phyloP scores from a whole-genome alignment of 2,329 filamentous ascomycete genomes.

The Neophaeococcomyces aloes region DNA sequence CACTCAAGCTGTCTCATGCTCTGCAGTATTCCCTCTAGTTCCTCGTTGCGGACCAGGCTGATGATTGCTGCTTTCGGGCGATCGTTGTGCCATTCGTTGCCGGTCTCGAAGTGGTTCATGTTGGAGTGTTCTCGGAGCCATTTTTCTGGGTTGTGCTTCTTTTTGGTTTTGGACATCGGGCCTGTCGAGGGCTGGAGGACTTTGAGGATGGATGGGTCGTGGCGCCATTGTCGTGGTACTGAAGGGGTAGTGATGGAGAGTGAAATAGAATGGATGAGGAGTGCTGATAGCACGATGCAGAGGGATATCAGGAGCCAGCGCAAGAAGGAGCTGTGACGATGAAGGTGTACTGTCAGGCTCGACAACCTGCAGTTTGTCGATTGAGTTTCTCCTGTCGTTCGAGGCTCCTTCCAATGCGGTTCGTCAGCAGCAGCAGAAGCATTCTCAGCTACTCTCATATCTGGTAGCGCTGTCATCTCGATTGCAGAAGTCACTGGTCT shows the following conservation, averaged over 20 bases:
- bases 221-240: not conserved
- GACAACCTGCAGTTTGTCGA: not conserved
- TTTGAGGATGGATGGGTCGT: not conserved
- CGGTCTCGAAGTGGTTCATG: slow-evolving; percentile 2
- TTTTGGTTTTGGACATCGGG: not conserved
- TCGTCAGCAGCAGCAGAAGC: too few species aligned
- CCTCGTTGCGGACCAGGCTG: slow-evolving; percentile 27
- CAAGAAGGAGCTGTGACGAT: not conserved
- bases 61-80: slow-evolving; percentile 26
- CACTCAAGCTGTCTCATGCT: slow-evolving; percentile 27
- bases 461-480: too few species aligned
- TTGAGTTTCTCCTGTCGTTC: too few species aligned
- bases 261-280: not conserved
- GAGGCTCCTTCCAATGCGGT: too few species aligned
- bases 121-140: slow-evolving; percentile 18
- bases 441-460: too few species aligned
- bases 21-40: slow-evolving; percentile 26
- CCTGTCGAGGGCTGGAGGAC: slow-evolving; percentile 2
- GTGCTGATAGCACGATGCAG: slow-evolving; percentile 1
- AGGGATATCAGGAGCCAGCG: slow-evolving; percentile 3
- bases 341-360: not conserved
- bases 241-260: not conserved
- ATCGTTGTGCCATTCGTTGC: slow-evolving; percentile 1
- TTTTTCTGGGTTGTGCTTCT: slow-evolving; percentile 10
- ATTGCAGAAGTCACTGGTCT: too few species aligned